These are phyloP conservation scores for Neurospora tetrasperma DNA, from an alignment of 495 filamentous ascomycete species.

Conservation along the genomic window DNA sequence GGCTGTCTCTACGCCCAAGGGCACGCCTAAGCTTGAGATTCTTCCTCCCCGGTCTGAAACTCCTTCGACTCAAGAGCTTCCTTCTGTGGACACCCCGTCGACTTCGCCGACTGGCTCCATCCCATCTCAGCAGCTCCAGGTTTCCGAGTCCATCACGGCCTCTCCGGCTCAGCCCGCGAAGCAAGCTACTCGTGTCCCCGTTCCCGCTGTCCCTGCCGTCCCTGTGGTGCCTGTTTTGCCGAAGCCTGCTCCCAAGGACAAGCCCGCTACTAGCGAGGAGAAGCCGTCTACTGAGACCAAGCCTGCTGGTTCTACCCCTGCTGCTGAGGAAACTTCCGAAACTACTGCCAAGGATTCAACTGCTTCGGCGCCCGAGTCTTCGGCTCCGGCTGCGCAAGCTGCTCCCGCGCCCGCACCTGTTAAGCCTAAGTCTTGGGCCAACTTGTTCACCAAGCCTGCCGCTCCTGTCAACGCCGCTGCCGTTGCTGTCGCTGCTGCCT, in stretches of 20 bases:
- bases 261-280: constrained; percentile 29
- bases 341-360: constrained; percentile 16
- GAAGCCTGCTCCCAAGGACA: constrained; percentile 36
- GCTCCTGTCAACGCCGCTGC: constrained; percentile 19
- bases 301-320: constrained; percentile 17
- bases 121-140: constrained; percentile 39
- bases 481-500: constrained; percentile 14
- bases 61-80: constrained; percentile 53
- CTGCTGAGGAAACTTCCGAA: constrained; percentile 23
- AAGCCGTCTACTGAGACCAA: constrained; percentile 11
- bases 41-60: constrained; percentile 45
- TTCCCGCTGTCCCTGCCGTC: constrained; percentile 57
- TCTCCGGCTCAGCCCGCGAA: constrained; percentile 32
- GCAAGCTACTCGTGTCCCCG: constrained; percentile 36
- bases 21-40: constrained; percentile 7
- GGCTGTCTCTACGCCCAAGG: constrained; percentile 22
- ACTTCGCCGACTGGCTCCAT: constrained; percentile 66
- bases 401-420: constrained; percentile 32
- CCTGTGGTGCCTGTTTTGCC: constrained; percentile 58
- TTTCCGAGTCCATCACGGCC: constrained; percentile 13
- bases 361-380: constrained; percentile 7
- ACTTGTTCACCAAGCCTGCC: constrained; percentile 52
- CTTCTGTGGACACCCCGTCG: constrained; percentile 51
- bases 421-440: constrained; percentile 68
- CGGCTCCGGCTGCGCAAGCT: constrained; percentile 21